Evolutionary conservation across 352 stramenopile genomes (phyloP), one percentile per base, ranked within the genome.

Genomic region (Poterioochromonas sp.): DNA sequence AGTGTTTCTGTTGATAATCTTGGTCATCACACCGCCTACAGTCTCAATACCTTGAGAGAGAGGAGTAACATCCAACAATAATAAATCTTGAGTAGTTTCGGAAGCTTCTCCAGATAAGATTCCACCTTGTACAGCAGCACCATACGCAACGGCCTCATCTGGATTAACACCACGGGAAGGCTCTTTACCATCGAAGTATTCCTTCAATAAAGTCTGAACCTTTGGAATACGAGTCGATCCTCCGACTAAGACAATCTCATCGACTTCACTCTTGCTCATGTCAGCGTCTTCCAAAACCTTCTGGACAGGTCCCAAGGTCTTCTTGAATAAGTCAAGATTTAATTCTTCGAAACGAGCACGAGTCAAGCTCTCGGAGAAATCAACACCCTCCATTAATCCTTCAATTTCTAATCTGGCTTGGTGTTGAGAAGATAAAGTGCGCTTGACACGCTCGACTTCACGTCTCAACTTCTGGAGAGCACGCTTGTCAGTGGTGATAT

Each of bases 191-290:
- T 97, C 95, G 87, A 99, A 99, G 83, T 94, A 98, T 83, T 98
- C 92, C 85, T 93, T 94, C 68, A 99, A 87, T 49, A 98, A 83
- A 79, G 93, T 87, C 83, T 97, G 92, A 76, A 99, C 95, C 79
- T 96, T 95, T 0, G 95, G 94, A 85, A 99, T 98, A 83, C 94
- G 91, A 22, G 95, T 98, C 8, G 94, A 97, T 41, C 96, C 96
- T 63, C 96, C 96, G n/a, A 99, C 96, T 54, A 99, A 87, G 65
- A 99, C 93, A 77, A 99, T 93, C 83, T 98, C 91, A 74, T 99
- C 90, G 43, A 99, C 93, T 81, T 99, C 93, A 69, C 82, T 89
- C 87, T 97, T 98, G 82, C 90, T 92, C 76, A 99, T 82, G 74
- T 92, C 88, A 41, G 92, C 90, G 86, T 99, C 95, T 83, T 97